phyloP scores from a whole-genome alignment of 2,329 filamentous ascomycete species.

The Diaporthe helianthi region DNA sequence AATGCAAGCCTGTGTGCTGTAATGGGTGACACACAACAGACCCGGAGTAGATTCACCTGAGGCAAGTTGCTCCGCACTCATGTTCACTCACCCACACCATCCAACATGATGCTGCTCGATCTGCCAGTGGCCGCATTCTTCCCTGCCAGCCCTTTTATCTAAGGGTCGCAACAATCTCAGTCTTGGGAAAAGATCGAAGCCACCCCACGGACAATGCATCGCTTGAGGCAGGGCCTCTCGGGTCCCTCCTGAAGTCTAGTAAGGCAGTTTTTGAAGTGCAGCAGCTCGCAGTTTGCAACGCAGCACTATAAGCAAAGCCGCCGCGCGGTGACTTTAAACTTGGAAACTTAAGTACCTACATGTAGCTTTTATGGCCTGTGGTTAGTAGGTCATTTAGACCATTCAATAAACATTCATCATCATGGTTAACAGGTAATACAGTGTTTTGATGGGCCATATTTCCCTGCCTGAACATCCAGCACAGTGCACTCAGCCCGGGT shows the following conservation, averaged over 20 bases:
- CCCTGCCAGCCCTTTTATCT: background rate
- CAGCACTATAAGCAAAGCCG: background rate
- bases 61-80: background rate
- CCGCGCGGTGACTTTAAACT: background rate
- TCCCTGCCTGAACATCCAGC: background rate
- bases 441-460: background rate
- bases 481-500: no score
- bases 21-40: background rate
- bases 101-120: background rate
- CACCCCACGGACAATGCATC: background rate
- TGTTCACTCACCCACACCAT: background rate
- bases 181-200: background rate
- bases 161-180: background rate
- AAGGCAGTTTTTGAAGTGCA: no score
- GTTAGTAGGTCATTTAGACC: no score
- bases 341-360: no score
- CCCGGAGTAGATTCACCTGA: conserved; percentile 7
- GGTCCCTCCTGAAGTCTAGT: background rate
- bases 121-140: background rate
- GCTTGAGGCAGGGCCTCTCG: background rate
- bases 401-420: no score
- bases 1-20: background rate
- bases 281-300: background rate
- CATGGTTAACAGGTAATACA: no score
- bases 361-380: background rate